Evolutionary conservation across 768 basidiomycete genomes (phyloP).

Genomic region (Sutorius australiensis): DNA sequence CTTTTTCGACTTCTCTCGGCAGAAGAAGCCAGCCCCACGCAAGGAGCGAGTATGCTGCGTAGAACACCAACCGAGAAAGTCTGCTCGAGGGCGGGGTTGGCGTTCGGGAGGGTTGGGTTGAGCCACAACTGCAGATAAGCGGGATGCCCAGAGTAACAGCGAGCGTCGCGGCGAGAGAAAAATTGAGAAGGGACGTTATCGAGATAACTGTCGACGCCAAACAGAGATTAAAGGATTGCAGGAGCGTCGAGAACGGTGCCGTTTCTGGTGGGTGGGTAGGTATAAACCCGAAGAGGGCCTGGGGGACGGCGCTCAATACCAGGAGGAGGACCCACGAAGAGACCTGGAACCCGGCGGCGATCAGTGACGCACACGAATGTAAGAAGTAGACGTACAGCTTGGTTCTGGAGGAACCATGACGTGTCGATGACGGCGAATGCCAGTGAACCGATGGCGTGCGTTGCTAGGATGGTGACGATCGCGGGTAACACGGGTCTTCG

Average conservation of each 20-base stretch:
- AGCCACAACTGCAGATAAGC: conserved; percentile 44
- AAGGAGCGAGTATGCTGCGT: conserved; percentile 42
- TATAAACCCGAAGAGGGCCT: conserved; percentile 29
- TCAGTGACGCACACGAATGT: neutral
- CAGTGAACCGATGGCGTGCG: conserved; percentile 52
- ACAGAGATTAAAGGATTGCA: conserved; percentile 78
- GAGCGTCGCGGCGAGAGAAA: conserved; percentile 78
- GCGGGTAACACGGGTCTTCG: conserved; percentile 52
- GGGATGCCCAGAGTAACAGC: conserved; percentile 64
- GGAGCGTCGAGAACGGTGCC: conserved; percentile 44
- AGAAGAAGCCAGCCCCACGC: conserved; percentile 58
- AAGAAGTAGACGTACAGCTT: conserved; percentile 34
- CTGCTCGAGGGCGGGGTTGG: conserved; percentile 26
- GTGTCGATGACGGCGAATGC: conserved; percentile 49
- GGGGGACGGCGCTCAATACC: conserved; percentile 31
- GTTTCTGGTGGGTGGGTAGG: conserved; percentile 22
- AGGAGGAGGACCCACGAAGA: conserved; percentile 33
- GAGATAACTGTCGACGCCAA: conserved; percentile 83
- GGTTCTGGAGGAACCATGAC: conserved; percentile 40
- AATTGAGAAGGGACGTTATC: conserved; percentile 85
- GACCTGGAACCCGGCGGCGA: conserved; percentile 17
- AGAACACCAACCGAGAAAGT: conserved; percentile 9
- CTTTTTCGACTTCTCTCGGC: conserved; percentile 43
- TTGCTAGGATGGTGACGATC: conserved; percentile 49
- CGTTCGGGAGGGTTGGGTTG: conserved; percentile 19